phyloP scores from a whole-genome alignment of 2,329 filamentous ascomycete species.

The Talaromyces sp. region DNA sequence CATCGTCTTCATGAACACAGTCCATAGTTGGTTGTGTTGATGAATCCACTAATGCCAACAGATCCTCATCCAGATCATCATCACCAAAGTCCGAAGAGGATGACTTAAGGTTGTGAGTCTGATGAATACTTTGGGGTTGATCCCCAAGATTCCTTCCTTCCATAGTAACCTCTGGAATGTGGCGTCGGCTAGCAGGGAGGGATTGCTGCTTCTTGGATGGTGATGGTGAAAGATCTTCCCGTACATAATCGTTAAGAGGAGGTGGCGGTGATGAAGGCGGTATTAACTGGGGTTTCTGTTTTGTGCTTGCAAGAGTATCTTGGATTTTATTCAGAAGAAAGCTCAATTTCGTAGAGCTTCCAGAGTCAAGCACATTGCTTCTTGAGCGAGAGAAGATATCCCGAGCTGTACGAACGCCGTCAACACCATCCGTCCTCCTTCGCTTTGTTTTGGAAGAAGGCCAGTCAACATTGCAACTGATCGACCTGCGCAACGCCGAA shows the following conservation, averaged over 20 bases:
- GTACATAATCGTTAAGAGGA: slow-evolving; percentile 29
- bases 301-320: slow-evolving; percentile 40
- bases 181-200: not conserved
- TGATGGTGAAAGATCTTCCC: slow-evolving; percentile 29
- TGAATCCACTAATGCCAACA: slow-evolving; percentile 37
- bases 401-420: slow-evolving; percentile 43
- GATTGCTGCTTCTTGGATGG: slow-evolving; percentile 22
- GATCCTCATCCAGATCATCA: slow-evolving; percentile 44
- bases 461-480: slow-evolving; percentile 66
- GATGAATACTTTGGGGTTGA: slow-evolving; percentile 10
- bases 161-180: slow-evolving; percentile 14
- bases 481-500: slow-evolving; percentile 55
- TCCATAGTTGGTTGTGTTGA: slow-evolving; percentile 28
- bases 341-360: slow-evolving; percentile 45
- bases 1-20: not conserved
- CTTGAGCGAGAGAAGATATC: slow-evolving; percentile 39
- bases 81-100: slow-evolving; percentile 45
- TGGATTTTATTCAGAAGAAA: slow-evolving; percentile 64
- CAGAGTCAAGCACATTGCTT: slow-evolving; percentile 36
- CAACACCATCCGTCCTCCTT: slow-evolving; percentile 51
- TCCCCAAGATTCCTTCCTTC: slow-evolving; percentile 8
- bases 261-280: slow-evolving; percentile 44
- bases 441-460: slow-evolving; percentile 59
- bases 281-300: slow-evolving; percentile 26
- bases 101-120: slow-evolving; percentile 18